A percentile compares a stretch with the other conserved stretches of the same genome.
These are phyloP conservation scores for Coniochaeta sp. DNA, from an alignment of 2,329 filamentous ascomycete genomes.

Conservation along the genomic window DNA sequence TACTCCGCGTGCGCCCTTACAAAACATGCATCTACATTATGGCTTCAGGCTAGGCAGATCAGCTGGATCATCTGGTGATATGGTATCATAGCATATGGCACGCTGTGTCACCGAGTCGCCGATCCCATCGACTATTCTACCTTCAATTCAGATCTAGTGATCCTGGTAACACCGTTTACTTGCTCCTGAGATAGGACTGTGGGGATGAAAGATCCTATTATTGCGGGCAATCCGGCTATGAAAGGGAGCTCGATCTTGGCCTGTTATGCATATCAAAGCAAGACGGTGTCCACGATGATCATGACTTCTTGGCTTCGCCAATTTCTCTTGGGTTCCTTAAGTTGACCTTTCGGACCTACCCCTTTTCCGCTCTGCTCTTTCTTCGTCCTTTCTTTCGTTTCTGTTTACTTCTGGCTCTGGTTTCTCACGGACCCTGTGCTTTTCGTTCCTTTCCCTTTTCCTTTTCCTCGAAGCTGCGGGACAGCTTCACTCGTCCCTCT, in stretches of 20 bases:
- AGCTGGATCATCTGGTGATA: background rate
- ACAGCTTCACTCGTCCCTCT: slow-evolving; percentile 22
- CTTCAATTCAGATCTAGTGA: background rate
- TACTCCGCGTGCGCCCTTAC: background rate
- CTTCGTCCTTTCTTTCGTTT: slow-evolving; percentile 6
- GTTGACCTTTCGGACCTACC: slow-evolving; percentile 13
- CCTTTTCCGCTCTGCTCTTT: slow-evolving; percentile 12
- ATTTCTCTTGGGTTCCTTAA: slow-evolving; percentile 10
- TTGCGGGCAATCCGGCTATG: slow-evolving; percentile 11
- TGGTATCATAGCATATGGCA: background rate
- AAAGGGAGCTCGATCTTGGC: slow-evolving; percentile 11
- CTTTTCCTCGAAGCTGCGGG: slow-evolving; percentile 26
- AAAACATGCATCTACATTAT: background rate
- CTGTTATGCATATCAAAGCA: slow-evolving; percentile 23
- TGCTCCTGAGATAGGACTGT: background rate
- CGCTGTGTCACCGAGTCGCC: background rate
- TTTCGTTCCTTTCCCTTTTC: slow-evolving; percentile 17
- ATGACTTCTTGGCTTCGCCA: slow-evolving; percentile 11
- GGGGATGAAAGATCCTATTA: background rate
- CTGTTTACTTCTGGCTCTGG: slow-evolving; percentile 7
- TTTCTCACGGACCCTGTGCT: slow-evolving; percentile 11
- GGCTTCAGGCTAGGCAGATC: background rate
- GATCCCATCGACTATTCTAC: background rate
- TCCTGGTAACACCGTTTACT: background rate
- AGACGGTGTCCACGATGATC: slow-evolving; percentile 11